Conservation (phyloP, 23 red algal genomes). For the Gracilariopsis chorda region DNA sequence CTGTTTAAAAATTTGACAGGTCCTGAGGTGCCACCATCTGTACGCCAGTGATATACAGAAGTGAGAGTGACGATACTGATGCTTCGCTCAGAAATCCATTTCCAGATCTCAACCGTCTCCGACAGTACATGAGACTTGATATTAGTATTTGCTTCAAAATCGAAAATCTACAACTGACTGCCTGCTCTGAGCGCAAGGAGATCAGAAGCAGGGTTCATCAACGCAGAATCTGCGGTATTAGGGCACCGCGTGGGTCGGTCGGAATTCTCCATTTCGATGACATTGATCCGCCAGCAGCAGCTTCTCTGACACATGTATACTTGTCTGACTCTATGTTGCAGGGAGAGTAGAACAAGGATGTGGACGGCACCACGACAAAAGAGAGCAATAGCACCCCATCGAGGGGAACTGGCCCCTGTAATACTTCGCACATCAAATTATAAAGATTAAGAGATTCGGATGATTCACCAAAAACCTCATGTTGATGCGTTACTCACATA, state of each 20-base stretch:
- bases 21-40: constrained; percentile 41
- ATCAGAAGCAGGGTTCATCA: constrained; percentile 80
- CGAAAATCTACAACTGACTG: constrained; percentile 82
- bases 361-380: constrained; percentile 46
- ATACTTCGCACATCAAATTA: too few species aligned
- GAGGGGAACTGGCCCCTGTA: constrained; percentile 36
- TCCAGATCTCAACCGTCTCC: constrained; percentile 82
- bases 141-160: constrained; percentile 70
- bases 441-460: too few species aligned
- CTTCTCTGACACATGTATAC: constrained; percentile 70
- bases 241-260: constrained; percentile 49
- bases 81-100: constrained; percentile 77
- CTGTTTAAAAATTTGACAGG: constrained; percentile 93
- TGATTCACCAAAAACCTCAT: too few species aligned
- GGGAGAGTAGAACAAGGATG: constrained; percentile 61
- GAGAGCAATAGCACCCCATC: constrained; percentile 29
- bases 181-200: constrained; percentile 82
- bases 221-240: constrained; percentile 84
- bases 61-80: constrained; percentile 81
- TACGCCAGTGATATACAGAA: constrained; percentile 78
- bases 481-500: too few species aligned
- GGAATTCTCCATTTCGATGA: constrained; percentile 54
- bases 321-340: constrained; percentile 94
- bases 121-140: constrained; percentile 73
- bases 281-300: constrained; percentile 37